Conservation (phyloP, 805 yeast species). For the Ogataea allantospora region DNA sequence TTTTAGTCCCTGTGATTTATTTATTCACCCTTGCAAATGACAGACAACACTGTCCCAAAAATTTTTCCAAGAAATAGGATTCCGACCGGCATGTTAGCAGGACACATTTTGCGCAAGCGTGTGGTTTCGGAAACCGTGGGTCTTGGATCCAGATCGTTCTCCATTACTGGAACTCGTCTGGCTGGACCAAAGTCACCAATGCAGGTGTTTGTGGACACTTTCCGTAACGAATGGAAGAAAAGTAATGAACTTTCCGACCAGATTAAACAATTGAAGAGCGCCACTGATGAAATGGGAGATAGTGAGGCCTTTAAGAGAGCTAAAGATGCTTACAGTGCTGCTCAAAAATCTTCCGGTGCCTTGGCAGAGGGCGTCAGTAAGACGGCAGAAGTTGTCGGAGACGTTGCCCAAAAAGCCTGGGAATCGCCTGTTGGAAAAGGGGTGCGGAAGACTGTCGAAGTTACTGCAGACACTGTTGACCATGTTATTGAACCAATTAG, state of each 20-base stretch:
- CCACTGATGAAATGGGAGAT: slow-evolving; percentile 91
- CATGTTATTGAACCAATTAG: slow-evolving; percentile 91
- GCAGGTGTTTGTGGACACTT: slow-evolving; percentile 91
- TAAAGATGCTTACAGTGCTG: slow-evolving; percentile 84
- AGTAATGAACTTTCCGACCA: slow-evolving; percentile 86
- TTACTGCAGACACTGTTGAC: slow-evolving; percentile 82
- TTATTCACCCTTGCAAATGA: slow-evolving; percentile 9
- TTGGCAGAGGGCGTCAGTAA: slow-evolving; percentile 72
- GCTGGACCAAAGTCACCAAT: slow-evolving; percentile 66
- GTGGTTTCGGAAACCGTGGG: slow-evolving; percentile 1
- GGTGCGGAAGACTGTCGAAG: slow-evolving; percentile 80
- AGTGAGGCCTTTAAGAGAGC: slow-evolving; percentile 92
- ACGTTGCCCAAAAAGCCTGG: slow-evolving; percentile 90
- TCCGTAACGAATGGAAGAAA: slow-evolving; percentile 87
- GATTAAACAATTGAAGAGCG: slow-evolving; percentile 92
- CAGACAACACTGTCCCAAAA: slow-evolving; percentile 6
- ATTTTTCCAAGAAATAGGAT: slow-evolving; percentile 5
- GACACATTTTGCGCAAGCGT: slow-evolving; percentile 7
- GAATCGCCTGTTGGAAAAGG: slow-evolving; percentile 89
- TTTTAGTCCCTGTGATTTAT: slow-evolving; percentile 3
- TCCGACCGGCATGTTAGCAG: slow-evolving; percentile 6
- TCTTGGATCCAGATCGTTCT: slow-evolving; percentile 20
- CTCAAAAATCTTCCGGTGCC: slow-evolving; percentile 64
- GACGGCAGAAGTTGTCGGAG: slow-evolving; percentile 93
- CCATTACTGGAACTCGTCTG: slow-evolving; percentile 9